Base-by-base conservation (phyloP, 2,329 filamentous ascomycete genomes). In the Bimuria novae-zelandiae region DNA sequence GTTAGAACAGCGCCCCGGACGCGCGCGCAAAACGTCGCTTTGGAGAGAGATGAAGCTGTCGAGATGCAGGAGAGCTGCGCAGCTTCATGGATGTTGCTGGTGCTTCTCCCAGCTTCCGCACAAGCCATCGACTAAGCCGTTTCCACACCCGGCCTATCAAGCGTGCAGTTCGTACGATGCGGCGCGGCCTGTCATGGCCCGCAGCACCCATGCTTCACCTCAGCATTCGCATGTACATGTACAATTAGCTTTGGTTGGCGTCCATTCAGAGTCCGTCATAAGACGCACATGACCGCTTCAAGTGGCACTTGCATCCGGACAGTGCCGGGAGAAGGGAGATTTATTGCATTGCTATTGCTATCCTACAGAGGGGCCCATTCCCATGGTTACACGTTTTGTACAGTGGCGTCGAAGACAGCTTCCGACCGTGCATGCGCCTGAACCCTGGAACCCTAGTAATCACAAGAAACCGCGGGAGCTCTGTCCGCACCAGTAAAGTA, bases 331-430 rank as follows among this genome's bases (percentile, higher is more conserved):
- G 45, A 42, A 37, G 10, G 25, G 39, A 43, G 14, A 30, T 49
- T 30, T 22, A 29, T 39, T 27, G 43, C 25, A 55, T 51, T 49
- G 43, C 52, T 54, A 52, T 51, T 43, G 52, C 55, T 54, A 56
- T 51, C 23, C 35, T 54, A 52, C 53, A 57, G 29, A 19, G 39
- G n/a, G 19, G 21, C 16, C 37, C 16, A 45, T 25, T 21, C 43
- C 32, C 11, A 46, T 63, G 52, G 36, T 61, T 59, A 63, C 59
- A 65, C 45, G 45, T 61, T 57, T 64, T 63, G 59, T 68, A 69
- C 65, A 67, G 43, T 49, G 51, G 52, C 35, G 33, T 19, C 32
- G 21, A 16, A 29, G 23, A 37, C 19, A 36, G 43, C 41, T 42
- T 29, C 42, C 44, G 40, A 36, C 33, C 33, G 40, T 47, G 45